Conservation (phyloP, 305 asterid genomes). For the Petunia hybrid region DNA sequence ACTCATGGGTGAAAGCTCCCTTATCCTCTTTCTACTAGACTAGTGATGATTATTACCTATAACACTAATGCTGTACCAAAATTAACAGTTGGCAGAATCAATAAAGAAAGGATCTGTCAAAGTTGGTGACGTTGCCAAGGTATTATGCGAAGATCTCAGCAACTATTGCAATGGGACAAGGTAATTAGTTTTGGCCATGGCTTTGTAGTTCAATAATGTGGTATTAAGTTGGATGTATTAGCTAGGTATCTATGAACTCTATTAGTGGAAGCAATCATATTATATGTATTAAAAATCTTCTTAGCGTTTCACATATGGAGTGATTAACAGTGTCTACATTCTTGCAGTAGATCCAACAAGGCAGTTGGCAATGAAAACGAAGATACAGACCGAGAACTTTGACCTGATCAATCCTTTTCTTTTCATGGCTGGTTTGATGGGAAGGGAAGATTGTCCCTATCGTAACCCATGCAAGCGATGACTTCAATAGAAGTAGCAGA, state of each 20-base stretch:
- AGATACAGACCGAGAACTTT: conserved; percentile 51
- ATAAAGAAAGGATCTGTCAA: conserved; percentile 78
- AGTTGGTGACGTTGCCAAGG: conserved; percentile 79
- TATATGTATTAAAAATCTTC: not conserved
- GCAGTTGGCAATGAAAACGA: conserved; percentile 44
- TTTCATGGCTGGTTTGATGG: not conserved
- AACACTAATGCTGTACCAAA: conserved; percentile 20
- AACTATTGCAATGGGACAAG: conserved; percentile 66
- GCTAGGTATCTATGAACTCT: not conserved
- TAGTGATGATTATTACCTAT: conserved; percentile 3
- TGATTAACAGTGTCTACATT: conserved; percentile 25
- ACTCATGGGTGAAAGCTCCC: conserved; percentile 1
- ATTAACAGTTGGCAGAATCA: conserved; percentile 67
- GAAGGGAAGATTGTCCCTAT: not conserved
- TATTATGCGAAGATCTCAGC: conserved; percentile 80
- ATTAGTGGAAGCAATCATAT: not conserved
- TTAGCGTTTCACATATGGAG: not conserved
- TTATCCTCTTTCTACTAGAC: not conserved
- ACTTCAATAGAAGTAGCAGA: not conserved
- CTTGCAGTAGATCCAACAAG: conserved; percentile 43
- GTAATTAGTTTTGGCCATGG: conserved; percentile 44
- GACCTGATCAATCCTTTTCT: not conserved
- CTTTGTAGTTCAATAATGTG: not conserved
- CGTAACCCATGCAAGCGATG: not conserved
- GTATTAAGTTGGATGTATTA: not conserved